phyloP scores from a whole-genome alignment of 305 asterid species.

The Euphrasia arctica region DNA sequence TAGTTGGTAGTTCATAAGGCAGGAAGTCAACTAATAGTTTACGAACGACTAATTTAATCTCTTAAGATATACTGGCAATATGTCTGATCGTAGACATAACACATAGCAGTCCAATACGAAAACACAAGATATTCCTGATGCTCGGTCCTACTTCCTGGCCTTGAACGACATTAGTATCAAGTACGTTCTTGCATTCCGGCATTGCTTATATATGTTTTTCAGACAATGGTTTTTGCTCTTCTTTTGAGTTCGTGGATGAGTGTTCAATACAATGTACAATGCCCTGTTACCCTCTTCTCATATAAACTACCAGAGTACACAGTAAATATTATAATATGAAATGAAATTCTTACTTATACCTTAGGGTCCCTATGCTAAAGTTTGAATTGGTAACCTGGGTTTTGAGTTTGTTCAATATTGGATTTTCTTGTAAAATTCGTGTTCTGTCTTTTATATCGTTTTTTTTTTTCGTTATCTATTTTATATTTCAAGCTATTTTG shows the following conservation, averaged over 20 bases:
- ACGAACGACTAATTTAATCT: too few relatives aligned
- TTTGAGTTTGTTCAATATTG: too few relatives aligned
- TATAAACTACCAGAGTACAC: constrained; percentile 9
- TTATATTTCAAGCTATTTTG: too few relatives aligned
- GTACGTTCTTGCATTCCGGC: constrained; percentile 44
- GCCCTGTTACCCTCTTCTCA: constrained; percentile 1
- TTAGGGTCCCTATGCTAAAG: constrained; percentile 7
- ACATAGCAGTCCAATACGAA: constrained; percentile 26
- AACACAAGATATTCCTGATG: constrained; percentile 83
- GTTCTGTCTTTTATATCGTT: too few relatives aligned
- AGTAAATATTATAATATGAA: neutral
- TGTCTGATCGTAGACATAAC: too few relatives aligned
- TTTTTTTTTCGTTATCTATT: too few relatives aligned
- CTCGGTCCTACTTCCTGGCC: constrained; percentile 70
- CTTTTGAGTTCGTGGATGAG: constrained; percentile 8
- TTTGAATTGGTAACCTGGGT: neutral
- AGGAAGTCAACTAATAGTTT: too few relatives aligned
- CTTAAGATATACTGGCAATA: too few relatives aligned
- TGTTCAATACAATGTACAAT: neutral
- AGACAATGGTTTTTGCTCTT: neutral
- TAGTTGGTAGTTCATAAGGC: too few relatives aligned
- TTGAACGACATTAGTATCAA: constrained; percentile 79
- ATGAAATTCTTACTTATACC: constrained; percentile 4
- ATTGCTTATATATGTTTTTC: constrained; percentile 13
- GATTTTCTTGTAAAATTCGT: too few relatives aligned